These are phyloP conservation scores for Ophiostoma novo-ulmi DNA, from an alignment of 2,329 filamentous ascomycete species.

Conservation along the genomic window DNA sequence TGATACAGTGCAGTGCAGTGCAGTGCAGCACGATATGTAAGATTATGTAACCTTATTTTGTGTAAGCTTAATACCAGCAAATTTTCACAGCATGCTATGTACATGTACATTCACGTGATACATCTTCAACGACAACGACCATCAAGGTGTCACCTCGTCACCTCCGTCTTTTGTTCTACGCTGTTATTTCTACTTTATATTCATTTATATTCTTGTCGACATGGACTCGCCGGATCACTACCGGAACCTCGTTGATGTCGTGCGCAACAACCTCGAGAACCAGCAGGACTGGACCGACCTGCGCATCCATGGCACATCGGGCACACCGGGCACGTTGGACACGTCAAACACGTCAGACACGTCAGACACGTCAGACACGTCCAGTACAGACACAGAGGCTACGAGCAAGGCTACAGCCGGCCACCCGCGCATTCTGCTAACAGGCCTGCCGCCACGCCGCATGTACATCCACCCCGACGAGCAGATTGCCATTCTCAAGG, in stretches of 20 bases:
- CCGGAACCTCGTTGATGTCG: slow-evolving; percentile 49
- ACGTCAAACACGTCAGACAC: no score
- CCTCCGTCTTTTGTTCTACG: background rate
- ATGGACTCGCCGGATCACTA: slow-evolving; percentile 18
- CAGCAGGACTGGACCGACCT: slow-evolving; percentile 71
- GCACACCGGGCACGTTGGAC: no score
- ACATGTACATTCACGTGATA: slow-evolving; percentile 1
- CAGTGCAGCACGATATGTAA: background rate
- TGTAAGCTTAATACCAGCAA: background rate
- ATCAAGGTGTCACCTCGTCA: background rate
- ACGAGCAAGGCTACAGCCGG: slow-evolving; percentile 25
- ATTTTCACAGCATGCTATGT: background rate
- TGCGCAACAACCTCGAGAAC: slow-evolving; percentile 65
- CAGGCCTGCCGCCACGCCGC: slow-evolving; percentile 65
- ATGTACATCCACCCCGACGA: slow-evolving; percentile 79
- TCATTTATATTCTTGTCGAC: background rate
- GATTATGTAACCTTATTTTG: background rate
- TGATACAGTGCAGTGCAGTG: background rate
- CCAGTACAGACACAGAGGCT: slow-evolving; percentile 33
- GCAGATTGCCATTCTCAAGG: slow-evolving; percentile 66
- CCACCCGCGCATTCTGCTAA: slow-evolving; percentile 58
- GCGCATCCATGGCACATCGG: slow-evolving; percentile 40
- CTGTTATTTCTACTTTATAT: background rate
- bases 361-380: no score
- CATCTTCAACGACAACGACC: background rate